phyloP scores from a whole-genome alignment of 495 filamentous ascomycete species.

The Polyplosphaeria fusca region DNA sequence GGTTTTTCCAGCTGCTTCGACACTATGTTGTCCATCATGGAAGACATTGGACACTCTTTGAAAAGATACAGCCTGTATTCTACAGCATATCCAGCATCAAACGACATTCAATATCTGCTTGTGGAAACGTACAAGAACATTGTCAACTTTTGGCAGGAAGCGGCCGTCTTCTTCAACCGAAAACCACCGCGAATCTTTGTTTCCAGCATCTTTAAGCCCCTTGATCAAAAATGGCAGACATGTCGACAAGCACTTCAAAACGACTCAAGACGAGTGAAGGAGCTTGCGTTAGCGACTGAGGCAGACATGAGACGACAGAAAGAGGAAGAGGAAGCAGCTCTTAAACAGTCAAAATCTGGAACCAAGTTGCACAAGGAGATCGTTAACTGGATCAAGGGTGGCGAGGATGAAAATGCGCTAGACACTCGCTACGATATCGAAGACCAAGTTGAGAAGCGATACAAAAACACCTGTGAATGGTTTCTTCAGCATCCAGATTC shows the following conservation, averaged over 20 bases:
- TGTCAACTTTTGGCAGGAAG: conserved; percentile 20
- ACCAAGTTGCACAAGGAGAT: conserved; percentile 8
- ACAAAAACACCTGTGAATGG: conserved; percentile 38
- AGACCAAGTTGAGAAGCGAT: conserved; percentile 22
- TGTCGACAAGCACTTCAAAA: conserved; percentile 8
- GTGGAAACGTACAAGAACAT: conserved; percentile 25
- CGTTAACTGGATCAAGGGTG: conserved; percentile 32
- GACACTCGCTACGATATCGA: conserved; percentile 32
- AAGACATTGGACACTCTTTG: conserved; percentile 15
- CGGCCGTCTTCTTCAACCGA: conserved; percentile 10
- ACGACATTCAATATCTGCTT: conserved; percentile 16
- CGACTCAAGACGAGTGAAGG: conserved; percentile 3
- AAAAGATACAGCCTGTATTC: conserved; percentile 16
- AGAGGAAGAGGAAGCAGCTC: neutral
- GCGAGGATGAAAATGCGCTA: conserved; percentile 20
- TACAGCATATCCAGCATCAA: conserved; percentile 11
- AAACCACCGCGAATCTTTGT: conserved; percentile 14
- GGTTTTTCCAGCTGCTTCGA: conserved; percentile 24
- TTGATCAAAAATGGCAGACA: conserved; percentile 20
- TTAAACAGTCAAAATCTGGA: conserved; percentile 3
- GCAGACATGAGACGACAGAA: conserved; percentile 10
- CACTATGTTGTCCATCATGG: conserved; percentile 15
- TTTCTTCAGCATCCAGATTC: conserved; percentile 34
- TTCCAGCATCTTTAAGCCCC: conserved; percentile 13
- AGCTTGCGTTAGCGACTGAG: conserved; percentile 18